Evolutionary conservation across 2,329 filamentous ascomycete genomes (phyloP).

Genomic region (Apiospora pterosperma): DNA sequence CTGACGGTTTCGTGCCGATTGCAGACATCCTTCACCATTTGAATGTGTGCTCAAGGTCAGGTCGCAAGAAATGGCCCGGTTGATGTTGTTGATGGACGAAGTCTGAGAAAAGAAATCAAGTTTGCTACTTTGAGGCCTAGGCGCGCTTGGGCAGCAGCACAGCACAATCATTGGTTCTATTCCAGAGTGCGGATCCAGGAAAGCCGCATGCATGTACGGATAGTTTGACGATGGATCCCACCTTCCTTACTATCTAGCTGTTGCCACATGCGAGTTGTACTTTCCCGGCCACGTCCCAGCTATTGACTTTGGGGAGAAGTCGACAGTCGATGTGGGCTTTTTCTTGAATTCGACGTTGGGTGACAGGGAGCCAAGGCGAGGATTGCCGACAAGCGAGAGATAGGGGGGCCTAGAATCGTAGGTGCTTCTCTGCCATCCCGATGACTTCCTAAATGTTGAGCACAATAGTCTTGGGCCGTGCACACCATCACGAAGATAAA

Average conservation of each 20-base stretch:
- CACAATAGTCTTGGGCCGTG: background rate
- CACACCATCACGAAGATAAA: background rate
- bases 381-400: background rate
- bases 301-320: too few species aligned
- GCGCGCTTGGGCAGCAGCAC: too few species aligned
- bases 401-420: background rate
- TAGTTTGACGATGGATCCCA: background rate
- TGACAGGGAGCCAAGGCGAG: background rate
- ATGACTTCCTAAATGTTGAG: background rate
- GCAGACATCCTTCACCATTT: conserved; percentile 10
- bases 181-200: background rate
- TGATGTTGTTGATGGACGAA: conserved; percentile 6
- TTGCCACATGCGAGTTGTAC: background rate
- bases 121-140: background rate
- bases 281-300: too few species aligned
- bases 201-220: background rate
- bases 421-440: background rate
- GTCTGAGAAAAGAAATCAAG: background rate
- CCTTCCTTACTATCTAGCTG: background rate
- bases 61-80: conserved; percentile 8
- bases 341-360: background rate
- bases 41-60: conserved; percentile 11
- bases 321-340: background rate
- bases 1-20: background rate
- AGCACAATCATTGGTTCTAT: too few species aligned